Evolutionary conservation across 352 stramenopile genomes (phyloP).

Genomic region (Pythium rhizo-oryzae): DNA sequence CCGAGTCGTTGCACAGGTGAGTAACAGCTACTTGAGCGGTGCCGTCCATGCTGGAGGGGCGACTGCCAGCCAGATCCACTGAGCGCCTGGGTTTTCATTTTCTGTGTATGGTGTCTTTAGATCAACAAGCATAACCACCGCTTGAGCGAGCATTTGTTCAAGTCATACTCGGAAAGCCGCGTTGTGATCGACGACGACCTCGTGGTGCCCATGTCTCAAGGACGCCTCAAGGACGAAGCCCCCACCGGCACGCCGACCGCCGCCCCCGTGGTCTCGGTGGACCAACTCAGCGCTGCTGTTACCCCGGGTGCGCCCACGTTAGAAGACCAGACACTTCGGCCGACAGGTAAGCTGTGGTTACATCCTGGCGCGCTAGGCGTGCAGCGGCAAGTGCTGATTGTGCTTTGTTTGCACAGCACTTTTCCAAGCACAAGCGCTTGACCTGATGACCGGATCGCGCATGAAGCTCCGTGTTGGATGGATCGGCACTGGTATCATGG

Average conservation of each 20-base stretch:
- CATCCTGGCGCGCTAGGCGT: too few species aligned
- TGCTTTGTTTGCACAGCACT: conserved; percentile 32
- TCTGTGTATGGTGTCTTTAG: conserved; percentile 21
- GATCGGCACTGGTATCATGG: conserved; percentile 90
- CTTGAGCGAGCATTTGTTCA: conserved; percentile 86
- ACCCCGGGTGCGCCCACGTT: conserved; percentile 38
- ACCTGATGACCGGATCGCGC: conserved; percentile 56
- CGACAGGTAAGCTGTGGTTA: conserved; percentile 38
- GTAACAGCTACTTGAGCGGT: neutral
- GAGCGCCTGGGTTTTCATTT: neutral
- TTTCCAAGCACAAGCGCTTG: conserved; percentile 61
- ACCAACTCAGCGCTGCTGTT: conserved; percentile 24
- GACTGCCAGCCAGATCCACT: neutral
- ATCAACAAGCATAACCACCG: conserved; percentile 88
- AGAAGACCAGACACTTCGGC: conserved; percentile 63
- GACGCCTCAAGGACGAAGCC: conserved; percentile 54
- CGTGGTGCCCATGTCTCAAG: conserved; percentile 47
- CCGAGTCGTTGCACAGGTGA: conserved; percentile 77
- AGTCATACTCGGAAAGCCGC: conserved; percentile 86
- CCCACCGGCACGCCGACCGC: conserved; percentile 7
- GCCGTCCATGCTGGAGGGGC: neutral
- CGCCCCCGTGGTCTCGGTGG: conserved; percentile 9
- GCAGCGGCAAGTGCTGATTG: neutral
- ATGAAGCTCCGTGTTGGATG: conserved; percentile 82
- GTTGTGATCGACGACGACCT: conserved; percentile 87